Evolutionary conservation across 345 rosid species (phyloP).

Genomic region (Microcos paniculata): DNA sequence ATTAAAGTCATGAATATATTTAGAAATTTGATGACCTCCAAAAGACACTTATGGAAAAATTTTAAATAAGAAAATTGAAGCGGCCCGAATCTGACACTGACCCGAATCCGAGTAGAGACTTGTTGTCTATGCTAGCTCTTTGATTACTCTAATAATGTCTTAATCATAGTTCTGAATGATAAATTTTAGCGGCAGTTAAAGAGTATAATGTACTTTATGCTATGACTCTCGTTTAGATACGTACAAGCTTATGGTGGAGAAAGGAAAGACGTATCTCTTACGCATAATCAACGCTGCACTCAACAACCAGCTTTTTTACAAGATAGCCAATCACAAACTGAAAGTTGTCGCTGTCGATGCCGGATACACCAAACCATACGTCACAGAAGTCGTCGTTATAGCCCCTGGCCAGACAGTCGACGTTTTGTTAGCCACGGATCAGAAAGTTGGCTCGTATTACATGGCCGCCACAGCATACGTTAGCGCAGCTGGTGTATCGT

Average conservation of each 20-base stretch:
- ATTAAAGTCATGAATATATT: too few relatives aligned
- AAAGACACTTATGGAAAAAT: too few relatives aligned
- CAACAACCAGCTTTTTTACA: conserved; percentile 75
- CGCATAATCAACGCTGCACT: conserved; percentile 94
- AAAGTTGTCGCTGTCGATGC: conserved; percentile 82
- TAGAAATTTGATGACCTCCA: too few relatives aligned
- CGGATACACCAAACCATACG: conserved; percentile 56
- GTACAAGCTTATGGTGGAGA: conserved; percentile 52
- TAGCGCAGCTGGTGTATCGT: conserved; percentile 34
- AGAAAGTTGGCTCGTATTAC: conserved; percentile 58
- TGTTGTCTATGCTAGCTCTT: too few relatives aligned
- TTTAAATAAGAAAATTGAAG: too few relatives aligned
- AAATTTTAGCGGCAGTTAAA: too few relatives aligned
- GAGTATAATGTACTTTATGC: background rate
- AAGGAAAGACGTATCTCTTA: conserved; percentile 70
- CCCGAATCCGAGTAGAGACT: too few relatives aligned
- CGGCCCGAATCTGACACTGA: too few relatives aligned
- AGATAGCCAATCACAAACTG: conserved; percentile 75
- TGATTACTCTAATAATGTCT: too few relatives aligned
- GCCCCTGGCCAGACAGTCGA: conserved; percentile 85
- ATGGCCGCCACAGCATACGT: conserved; percentile 74
- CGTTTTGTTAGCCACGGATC: conserved; percentile 58
- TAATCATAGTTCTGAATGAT: background rate
- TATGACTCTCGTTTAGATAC: conserved; percentile 34
- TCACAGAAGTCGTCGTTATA: conserved; percentile 55